Base-by-base conservation (phyloP, 2,329 filamentous ascomycete species). In the Fusarium gaditjirri region DNA sequence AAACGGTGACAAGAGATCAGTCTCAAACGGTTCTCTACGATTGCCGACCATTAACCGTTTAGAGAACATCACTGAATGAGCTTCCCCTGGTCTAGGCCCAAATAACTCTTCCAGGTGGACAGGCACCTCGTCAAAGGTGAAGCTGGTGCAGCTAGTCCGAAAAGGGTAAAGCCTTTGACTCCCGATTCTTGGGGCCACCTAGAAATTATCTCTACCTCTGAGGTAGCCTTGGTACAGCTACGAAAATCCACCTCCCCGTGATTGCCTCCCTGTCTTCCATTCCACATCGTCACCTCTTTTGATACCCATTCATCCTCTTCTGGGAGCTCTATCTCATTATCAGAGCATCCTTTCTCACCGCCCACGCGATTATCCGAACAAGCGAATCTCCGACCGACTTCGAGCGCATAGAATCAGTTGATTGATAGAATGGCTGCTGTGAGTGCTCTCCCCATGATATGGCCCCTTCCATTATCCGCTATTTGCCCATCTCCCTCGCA, bases 361-460 rank as follows among this genome's bases (percentile, higher is more conserved):
- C 33, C 54, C 65, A 44, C 76, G 73, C 75, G 53, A 75, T 57
- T 56, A 61, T 49, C 64, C 68, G 73, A 76, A 61, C 42, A 76
- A 60, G 57, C 65, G 57, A 64, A 47, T 62, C 46, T 25, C 56
- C 65, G 68, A 76, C 60, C 72, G 68, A 66, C 64, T 65, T 68
- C 73, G 75, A 76, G 73, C 73, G 72, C 72, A 75, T 73, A 74
- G 74, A 72, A 78, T 76, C 72, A 76, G 76, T 78, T 77, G 74
- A 75, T 73, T 75, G 77, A 79, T 80, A 83, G 81, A 81, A 83
- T 83, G 81, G 81, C 81, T 81, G 80, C 82, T 80, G 81, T 83
- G 80, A 82, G 81, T 83, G 56, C 66, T 61, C 58, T 70, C 61
- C 75, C 44, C 29, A 68, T 63, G 59, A 64, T 43, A 65, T 71